Conservation (phyloP, 1,284 basidiomycete species). For the Wallemia mellicola region DNA sequence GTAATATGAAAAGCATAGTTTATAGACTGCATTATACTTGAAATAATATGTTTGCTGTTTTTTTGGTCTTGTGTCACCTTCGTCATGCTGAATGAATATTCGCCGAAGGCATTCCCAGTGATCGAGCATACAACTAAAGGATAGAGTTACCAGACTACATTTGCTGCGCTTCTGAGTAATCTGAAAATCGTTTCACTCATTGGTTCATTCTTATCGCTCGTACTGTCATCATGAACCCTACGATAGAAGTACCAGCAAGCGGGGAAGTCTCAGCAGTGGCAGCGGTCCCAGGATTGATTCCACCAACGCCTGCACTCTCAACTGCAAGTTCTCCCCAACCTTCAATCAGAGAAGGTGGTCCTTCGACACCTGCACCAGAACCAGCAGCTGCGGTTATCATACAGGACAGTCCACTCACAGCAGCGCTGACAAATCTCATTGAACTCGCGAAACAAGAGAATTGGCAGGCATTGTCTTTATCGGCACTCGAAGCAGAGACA, state of each 20-base stretch:
- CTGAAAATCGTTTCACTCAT: too few relatives aligned
- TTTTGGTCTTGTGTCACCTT: too few relatives aligned
- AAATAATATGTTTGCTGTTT: too few relatives aligned
- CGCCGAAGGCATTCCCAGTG: too few relatives aligned
- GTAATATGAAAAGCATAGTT: not conserved
- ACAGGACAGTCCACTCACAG: not conserved
- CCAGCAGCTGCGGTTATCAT: not conserved
- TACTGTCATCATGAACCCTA: too few relatives aligned
- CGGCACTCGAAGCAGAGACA: not conserved
- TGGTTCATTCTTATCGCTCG: too few relatives aligned
- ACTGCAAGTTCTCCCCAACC: not conserved
- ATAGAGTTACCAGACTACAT: not conserved
- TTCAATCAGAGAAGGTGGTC: not conserved
- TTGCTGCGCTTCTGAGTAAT: too few relatives aligned
- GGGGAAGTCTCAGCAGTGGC: not conserved
- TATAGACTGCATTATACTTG: not conserved
- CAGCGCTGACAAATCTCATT: not conserved
- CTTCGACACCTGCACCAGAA: not conserved
- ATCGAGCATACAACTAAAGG: too few relatives aligned
- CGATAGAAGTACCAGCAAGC: not conserved
- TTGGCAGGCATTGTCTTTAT: not conserved
- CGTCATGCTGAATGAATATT: too few relatives aligned
- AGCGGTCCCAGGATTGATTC: not conserved
- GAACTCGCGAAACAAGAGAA: not conserved
- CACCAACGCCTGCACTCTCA: not conserved